phyloP scores from a whole-genome alignment of 768 basidiomycete species.

The Mycena indigotica region DNA sequence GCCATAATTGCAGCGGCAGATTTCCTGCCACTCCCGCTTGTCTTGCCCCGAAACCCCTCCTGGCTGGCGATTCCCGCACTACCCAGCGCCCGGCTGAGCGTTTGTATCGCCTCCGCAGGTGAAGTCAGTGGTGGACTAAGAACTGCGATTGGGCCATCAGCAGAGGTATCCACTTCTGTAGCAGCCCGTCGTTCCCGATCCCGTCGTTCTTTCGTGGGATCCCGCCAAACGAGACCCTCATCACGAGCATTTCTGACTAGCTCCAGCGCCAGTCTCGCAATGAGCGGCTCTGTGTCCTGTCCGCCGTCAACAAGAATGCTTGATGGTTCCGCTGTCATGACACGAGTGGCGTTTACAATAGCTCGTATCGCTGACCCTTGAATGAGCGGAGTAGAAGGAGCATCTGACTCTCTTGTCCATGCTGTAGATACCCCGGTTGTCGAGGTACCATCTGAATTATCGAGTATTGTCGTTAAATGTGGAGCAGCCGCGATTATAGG shows the following conservation, averaged over 20 bases:
- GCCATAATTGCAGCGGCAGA: slow-evolving; percentile 40
- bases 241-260: slow-evolving; percentile 72
- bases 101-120: slow-evolving; percentile 46
- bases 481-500: slow-evolving; percentile 44
- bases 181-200: slow-evolving; percentile 41
- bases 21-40: slow-evolving; percentile 32
- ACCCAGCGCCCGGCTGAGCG: slow-evolving; percentile 50
- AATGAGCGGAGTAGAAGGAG: slow-evolving; percentile 25
- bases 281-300: slow-evolving; percentile 58
- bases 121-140: slow-evolving; percentile 39
- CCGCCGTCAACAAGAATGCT: slow-evolving; percentile 78
- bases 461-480: slow-evolving; percentile 45
- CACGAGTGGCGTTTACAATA: slow-evolving; percentile 79
- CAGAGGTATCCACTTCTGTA: slow-evolving; percentile 20
- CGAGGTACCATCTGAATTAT: slow-evolving; percentile 30
- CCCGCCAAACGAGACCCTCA: slow-evolving; percentile 51
- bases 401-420: slow-evolving; percentile 28
- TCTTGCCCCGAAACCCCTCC: slow-evolving; percentile 13
- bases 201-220: slow-evolving; percentile 51
- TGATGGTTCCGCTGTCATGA: slow-evolving; percentile 80
- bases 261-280: slow-evolving; percentile 64
- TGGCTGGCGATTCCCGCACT: slow-evolving; percentile 20
- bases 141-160: slow-evolving; percentile 42
- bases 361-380: slow-evolving; percentile 76
- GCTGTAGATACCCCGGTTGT: slow-evolving; percentile 17